Conservation (phyloP, 257 asterid genomes). For the Nicotiana knightiana region DNA sequence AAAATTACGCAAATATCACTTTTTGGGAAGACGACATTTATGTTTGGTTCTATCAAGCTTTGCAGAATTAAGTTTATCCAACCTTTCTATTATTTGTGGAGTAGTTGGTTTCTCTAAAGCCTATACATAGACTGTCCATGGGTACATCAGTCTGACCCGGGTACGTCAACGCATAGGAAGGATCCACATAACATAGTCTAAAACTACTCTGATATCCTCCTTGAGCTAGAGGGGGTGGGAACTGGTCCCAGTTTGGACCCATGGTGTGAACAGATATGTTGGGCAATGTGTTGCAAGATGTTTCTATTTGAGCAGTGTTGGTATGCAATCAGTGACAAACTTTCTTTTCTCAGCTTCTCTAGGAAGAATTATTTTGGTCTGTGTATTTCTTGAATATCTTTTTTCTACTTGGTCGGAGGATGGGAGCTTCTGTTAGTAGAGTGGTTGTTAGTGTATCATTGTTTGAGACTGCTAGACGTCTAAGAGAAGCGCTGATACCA, state of each 20-base stretch:
- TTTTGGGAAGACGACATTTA: not conserved
- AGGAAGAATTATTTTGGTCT: not conserved
- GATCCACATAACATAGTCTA: not conserved
- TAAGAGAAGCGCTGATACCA: not conserved
- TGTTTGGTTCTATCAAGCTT: not conserved
- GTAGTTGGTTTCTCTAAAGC: not conserved
- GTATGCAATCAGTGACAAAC: not conserved
- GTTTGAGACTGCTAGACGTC: not conserved
- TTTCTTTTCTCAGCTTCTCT: not conserved
- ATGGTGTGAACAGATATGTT: not conserved
- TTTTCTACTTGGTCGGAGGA: not conserved
- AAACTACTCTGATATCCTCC: not conserved
- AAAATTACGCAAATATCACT: not conserved
- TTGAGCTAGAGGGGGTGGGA: not conserved
- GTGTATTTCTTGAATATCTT: not conserved
- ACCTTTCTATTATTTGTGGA: not conserved
- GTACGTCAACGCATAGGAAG: not conserved
- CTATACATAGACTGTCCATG: not conserved
- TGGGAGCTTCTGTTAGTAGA: not conserved
- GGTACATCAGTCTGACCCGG: not conserved
- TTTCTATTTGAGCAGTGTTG: not conserved
- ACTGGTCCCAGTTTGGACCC: not conserved
- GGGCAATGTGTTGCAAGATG: not conserved
- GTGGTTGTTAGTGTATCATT: not conserved
- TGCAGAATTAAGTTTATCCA: not conserved